Conservation (phyloP, 176 grass and related monocot species). For the Poa annua region DNA sequence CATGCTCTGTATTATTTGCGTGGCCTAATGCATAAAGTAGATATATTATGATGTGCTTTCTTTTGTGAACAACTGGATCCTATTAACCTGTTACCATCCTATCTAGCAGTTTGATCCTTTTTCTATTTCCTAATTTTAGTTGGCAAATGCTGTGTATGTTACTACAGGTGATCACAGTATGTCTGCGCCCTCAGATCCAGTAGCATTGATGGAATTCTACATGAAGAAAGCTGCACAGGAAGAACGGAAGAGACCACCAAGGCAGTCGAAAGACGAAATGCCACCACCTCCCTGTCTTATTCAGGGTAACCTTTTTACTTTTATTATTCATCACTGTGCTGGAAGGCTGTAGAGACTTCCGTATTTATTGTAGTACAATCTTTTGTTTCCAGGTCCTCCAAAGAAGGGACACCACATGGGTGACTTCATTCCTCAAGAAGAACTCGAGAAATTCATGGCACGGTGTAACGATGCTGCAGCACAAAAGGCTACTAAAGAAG, state of each 20-base stretch:
- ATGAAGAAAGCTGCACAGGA: conserved; percentile 93
- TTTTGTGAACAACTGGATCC: background rate
- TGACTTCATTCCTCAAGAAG: conserved; percentile 92
- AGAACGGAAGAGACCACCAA: conserved; percentile 74
- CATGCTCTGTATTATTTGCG: background rate
- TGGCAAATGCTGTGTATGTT: conserved; percentile 26
- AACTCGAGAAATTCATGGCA: conserved; percentile 88
- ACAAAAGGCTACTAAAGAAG: conserved; percentile 76
- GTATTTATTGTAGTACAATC: conserved; percentile 16
- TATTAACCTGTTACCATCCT: background rate
- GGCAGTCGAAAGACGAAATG: conserved; percentile 93
- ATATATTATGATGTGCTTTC: background rate
- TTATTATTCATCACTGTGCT: background rate
- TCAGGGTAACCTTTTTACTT: conserved; percentile 60
- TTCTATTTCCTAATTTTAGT: background rate
- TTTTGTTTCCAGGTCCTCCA: conserved; percentile 39
- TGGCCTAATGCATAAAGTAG: conserved; percentile 11
- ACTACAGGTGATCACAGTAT: conserved; percentile 49
- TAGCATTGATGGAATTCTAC: conserved; percentile 97
- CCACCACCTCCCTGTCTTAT: conserved; percentile 91
- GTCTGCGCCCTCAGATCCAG: conserved; percentile 60
- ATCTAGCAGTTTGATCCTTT: conserved; percentile 14
- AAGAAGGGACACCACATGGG: conserved; percentile 99
- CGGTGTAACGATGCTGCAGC: conserved; percentile 77
- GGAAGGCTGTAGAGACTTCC: background rate